A percentile compares a stretch with the other conserved stretches of the same genome.
Evolutionary conservation across 83 land plant species (phyloP).

Genomic region (Picea abies): DNA sequence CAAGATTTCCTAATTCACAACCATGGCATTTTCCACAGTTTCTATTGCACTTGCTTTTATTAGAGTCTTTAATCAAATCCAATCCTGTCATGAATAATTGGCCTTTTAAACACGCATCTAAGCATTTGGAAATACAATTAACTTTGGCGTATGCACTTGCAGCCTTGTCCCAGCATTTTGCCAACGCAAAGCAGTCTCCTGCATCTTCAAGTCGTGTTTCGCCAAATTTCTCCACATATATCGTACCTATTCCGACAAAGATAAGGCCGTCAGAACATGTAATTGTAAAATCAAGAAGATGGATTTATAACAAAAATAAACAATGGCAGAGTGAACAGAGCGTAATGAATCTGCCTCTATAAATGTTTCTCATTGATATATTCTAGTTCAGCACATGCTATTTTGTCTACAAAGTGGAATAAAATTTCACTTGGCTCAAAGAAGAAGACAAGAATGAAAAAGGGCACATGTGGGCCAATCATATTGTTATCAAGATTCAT

Average conservation of each 20-base stretch:
- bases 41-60: slow-evolving; percentile 12
- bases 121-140: slow-evolving; percentile 38
- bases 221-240: slow-evolving; percentile 49
- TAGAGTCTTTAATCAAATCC: slow-evolving; percentile 39
- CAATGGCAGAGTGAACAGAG: too few species aligned
- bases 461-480: too few species aligned
- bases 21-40: background rate
- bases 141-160: slow-evolving; percentile 54
- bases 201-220: slow-evolving; percentile 41
- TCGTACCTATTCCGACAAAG: slow-evolving; percentile 24
- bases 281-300: too few species aligned
- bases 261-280: background rate
- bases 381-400: too few species aligned
- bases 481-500: too few species aligned
- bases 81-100: slow-evolving; percentile 48
- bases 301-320: too few species aligned
- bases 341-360: too few species aligned
- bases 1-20: background rate
- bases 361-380: too few species aligned
- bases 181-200: slow-evolving; percentile 60
- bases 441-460: too few species aligned
- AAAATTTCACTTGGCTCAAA: too few species aligned
- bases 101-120: slow-evolving; percentile 46
- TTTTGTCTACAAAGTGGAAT: too few species aligned
- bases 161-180: slow-evolving; percentile 43